These are phyloP conservation scores for Petrea volubilis DNA, from an alignment of 257 asterid genomes.

Conservation along the genomic window DNA sequence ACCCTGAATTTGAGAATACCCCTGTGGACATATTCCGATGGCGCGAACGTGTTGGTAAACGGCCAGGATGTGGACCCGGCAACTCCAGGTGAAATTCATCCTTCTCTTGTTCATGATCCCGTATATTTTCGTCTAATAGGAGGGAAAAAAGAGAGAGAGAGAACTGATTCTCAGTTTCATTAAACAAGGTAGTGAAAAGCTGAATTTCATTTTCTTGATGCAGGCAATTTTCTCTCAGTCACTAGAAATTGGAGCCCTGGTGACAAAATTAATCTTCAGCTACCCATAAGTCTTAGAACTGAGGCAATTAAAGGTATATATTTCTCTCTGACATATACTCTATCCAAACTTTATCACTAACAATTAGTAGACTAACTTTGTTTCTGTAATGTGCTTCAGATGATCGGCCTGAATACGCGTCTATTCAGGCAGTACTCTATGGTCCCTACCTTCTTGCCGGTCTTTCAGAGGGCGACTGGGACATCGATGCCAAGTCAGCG, in stretches of 20 bases:
- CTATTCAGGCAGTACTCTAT: conserved; percentile 71
- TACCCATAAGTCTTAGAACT: conserved; percentile 62
- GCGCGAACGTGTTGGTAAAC: conserved; percentile 52
- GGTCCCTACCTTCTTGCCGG: conserved; percentile 97
- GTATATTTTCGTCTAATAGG: not conserved
- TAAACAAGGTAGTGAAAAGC: not conserved
- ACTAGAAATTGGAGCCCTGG: conserved; percentile 58
- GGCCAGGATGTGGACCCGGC: conserved; percentile 41
- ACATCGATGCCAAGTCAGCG: conserved; percentile 45
- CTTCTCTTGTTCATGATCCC: not conserved
- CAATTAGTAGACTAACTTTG: not conserved
- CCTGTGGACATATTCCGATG: conserved; percentile 53
- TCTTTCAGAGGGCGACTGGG: conserved; percentile 66
- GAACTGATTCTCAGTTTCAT: not conserved
- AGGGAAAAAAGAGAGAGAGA: not conserved
- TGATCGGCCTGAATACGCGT: conserved; percentile 66
- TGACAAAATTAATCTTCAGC: conserved; percentile 62
- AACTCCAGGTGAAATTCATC: conserved; percentile 47
- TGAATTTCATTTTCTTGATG: conserved; percentile 14
- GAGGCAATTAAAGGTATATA: conserved; percentile 78
- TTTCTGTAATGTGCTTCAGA: conserved; percentile 42
- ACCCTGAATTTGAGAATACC: conserved; percentile 69
- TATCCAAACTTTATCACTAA: not conserved
- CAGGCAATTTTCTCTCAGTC: conserved; percentile 66
- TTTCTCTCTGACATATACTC: not conserved